phyloP scores from a whole-genome alignment of 2,329 filamentous ascomycete species.

The Aspergillus sojae region DNA sequence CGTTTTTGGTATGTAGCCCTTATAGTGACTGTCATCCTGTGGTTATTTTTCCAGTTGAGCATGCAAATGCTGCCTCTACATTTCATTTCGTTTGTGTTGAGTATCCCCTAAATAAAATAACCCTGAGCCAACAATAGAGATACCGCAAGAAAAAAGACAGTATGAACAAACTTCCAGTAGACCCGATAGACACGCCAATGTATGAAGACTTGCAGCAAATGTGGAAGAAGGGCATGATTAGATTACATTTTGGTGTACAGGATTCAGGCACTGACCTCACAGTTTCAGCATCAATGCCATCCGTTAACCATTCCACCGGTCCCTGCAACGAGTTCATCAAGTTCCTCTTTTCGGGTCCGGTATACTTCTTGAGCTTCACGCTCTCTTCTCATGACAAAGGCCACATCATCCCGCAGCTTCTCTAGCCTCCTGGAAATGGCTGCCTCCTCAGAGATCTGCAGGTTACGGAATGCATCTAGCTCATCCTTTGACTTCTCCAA shows the following conservation, averaged over 20 bases:
- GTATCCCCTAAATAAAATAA: background rate
- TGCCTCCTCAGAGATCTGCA: conserved; percentile 78
- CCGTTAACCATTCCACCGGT: conserved; percentile 39
- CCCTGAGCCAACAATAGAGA: background rate
- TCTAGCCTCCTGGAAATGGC: conserved; percentile 73
- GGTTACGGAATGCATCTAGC: conserved; percentile 71
- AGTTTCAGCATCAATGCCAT: conserved; percentile 35
- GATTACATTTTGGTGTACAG: conserved; percentile 19
- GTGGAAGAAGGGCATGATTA: conserved; percentile 4
- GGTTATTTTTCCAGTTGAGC: background rate
- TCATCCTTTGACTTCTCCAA: conserved; percentile 73
- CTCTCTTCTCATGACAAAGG: conserved; percentile 77
- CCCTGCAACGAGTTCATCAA: conserved; percentile 59
- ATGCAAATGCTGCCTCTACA: background rate
- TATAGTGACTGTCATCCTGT: background rate
- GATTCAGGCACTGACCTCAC: conserved; percentile 8
- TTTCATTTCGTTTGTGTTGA: background rate
- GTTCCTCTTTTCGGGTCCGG: conserved; percentile 73
- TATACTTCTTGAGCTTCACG: conserved; percentile 90
- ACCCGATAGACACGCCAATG: background rate
- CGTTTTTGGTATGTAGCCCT: background rate
- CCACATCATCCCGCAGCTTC: conserved; percentile 78
- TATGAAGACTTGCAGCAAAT: background rate
- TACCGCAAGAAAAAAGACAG: background rate
- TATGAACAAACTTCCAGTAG: conserved; percentile 8